These are phyloP conservation scores for Leptographium flavum DNA, from an alignment of 2,329 filamentous ascomycete genomes.

Conservation along the genomic window DNA sequence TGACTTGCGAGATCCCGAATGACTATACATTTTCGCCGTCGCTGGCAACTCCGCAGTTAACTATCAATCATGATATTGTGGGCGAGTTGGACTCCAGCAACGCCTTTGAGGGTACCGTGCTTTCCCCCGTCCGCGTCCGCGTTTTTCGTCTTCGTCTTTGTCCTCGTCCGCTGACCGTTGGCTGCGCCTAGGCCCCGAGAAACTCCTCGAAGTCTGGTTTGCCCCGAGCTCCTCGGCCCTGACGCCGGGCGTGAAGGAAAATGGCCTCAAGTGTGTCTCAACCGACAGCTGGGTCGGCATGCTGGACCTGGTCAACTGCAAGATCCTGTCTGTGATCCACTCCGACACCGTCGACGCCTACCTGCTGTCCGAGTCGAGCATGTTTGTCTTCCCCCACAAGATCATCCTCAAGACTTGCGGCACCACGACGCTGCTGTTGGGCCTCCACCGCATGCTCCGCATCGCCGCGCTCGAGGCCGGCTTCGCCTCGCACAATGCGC, in stretches of 20 bases:
- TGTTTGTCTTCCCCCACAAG: conserved; percentile 99
- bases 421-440: conserved; percentile 83
- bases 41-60: conserved; percentile 74
- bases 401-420: conserved; percentile 97
- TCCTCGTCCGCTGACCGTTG: neutral
- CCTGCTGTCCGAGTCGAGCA: conserved; percentile 94
- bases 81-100: conserved; percentile 87
- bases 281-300: conserved; percentile 85
- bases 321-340: conserved; percentile 86
- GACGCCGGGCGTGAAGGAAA: conserved; percentile 52
- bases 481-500: conserved; percentile 68
- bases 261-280: conserved; percentile 75
- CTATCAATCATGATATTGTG: conserved; percentile 91
- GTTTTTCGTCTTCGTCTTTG: neutral
- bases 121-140: neutral
- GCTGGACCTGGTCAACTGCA: conserved; percentile 97
- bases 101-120: conserved; percentile 72
- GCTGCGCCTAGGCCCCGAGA: conserved; percentile 61
- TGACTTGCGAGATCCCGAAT: conserved; percentile 65
- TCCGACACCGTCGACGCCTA: conserved; percentile 94
- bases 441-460: conserved; percentile 79
- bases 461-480: conserved; percentile 79
- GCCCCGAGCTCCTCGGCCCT: conserved; percentile 62
- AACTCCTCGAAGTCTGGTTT: conserved; percentile 98
- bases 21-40: conserved; percentile 75